These are phyloP conservation scores for Davidsoniella virescens DNA, from an alignment of 2,329 filamentous ascomycete genomes.

Conservation along the genomic window DNA sequence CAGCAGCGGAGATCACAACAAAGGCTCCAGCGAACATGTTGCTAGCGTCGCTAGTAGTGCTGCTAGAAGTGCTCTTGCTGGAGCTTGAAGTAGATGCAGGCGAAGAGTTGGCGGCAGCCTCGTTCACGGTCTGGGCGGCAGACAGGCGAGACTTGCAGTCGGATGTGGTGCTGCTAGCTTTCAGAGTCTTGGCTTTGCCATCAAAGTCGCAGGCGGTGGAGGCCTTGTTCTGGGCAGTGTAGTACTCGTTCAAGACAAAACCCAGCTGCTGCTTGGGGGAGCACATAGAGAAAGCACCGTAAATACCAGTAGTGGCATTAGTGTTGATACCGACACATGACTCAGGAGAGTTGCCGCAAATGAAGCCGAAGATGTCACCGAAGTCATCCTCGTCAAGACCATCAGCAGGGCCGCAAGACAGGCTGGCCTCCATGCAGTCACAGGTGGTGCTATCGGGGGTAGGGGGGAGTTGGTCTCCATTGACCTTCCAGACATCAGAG, in stretches of 20 bases:
- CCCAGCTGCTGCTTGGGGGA: slow-evolving; percentile 51
- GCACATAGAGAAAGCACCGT: slow-evolving; percentile 70
- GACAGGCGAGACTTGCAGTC: slow-evolving; percentile 43
- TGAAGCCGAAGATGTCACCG: slow-evolving; percentile 53
- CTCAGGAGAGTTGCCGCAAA: slow-evolving; percentile 43
- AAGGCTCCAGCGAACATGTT: slow-evolving; percentile 3
- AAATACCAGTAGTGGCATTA: slow-evolving; percentile 51
- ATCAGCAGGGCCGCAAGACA: slow-evolving; percentile 52
- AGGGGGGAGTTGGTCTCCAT: slow-evolving; percentile 53
- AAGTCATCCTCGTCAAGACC: slow-evolving; percentile 41
- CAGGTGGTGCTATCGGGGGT: slow-evolving; percentile 66
- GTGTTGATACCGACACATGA: slow-evolving; percentile 53
- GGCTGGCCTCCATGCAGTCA: slow-evolving; percentile 63
- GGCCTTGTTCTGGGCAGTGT: slow-evolving; percentile 36
- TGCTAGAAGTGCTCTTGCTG: slow-evolving; percentile 1
- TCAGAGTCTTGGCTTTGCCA: slow-evolving; percentile 44
- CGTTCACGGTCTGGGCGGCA: slow-evolving; percentile 43
- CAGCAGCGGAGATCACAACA: slow-evolving; percentile 1
- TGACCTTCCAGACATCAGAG: slow-evolving; percentile 49
- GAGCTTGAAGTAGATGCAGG: slow-evolving; percentile 5
- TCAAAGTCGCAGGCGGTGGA: slow-evolving; percentile 53
- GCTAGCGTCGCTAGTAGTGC: slow-evolving; percentile 5
- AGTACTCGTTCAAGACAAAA: slow-evolving; percentile 61
- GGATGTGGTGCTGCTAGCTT: slow-evolving; percentile 28
- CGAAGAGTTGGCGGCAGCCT: slow-evolving; percentile 23